Evolutionary conservation across 2,329 filamentous ascomycete genomes (phyloP).

Genomic region (Talaromyces sp.): DNA sequence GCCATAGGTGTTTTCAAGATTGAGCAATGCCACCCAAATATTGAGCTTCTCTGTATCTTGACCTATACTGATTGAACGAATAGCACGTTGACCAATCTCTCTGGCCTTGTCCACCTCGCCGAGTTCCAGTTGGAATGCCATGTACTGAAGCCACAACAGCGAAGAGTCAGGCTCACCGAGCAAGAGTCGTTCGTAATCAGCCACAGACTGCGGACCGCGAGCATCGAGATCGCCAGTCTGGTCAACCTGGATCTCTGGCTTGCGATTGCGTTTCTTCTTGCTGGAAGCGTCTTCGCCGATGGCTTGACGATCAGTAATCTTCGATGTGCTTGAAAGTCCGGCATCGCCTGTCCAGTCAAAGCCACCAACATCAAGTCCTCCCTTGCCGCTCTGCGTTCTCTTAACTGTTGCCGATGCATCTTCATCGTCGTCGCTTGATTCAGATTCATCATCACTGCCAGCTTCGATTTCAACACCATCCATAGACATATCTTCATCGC

Average conservation of each 20-base stretch:
- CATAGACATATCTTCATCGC: constrained; percentile 38
- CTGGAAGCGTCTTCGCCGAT: constrained; percentile 51
- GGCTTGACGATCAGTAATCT: constrained; percentile 47
- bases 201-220: constrained; percentile 81
- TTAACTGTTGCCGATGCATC: constrained; percentile 47
- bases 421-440: constrained; percentile 49
- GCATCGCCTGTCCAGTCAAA: constrained; percentile 83
- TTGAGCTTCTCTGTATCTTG: constrained; percentile 93
- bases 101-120: constrained; percentile 86
- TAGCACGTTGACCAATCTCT: constrained; percentile 83
- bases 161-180: constrained; percentile 93
- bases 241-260: constrained; percentile 78
- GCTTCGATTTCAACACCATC: constrained; percentile 48
- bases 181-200: constrained; percentile 90
- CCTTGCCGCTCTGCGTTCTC: constrained; percentile 38
- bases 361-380: constrained; percentile 68
- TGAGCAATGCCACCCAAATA: constrained; percentile 91
- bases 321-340: constrained; percentile 48
- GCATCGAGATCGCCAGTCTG: constrained; percentile 87
- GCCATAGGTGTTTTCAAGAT: constrained; percentile 88
- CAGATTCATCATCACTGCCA: constrained; percentile 41
- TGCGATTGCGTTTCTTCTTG: constrained; percentile 74
- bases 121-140: constrained; percentile 96
- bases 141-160: constrained; percentile 90
- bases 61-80: constrained; percentile 85